These are phyloP conservation scores for Claviceps paspali DNA, from an alignment of 2,329 filamentous ascomycete genomes.

Conservation along the genomic window DNA sequence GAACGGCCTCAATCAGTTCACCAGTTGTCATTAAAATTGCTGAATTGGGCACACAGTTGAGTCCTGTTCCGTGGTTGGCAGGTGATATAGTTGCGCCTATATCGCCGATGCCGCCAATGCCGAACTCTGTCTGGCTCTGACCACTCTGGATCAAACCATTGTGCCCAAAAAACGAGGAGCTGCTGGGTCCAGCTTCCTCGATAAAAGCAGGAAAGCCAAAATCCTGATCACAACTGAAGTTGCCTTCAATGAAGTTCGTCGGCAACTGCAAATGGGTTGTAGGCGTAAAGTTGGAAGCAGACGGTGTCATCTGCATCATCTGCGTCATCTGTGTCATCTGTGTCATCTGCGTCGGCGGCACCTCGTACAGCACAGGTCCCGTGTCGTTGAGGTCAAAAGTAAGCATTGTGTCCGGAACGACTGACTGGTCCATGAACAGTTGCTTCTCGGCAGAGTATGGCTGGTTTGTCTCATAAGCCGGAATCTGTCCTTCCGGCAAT, in stretches of 20 bases:
- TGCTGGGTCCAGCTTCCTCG: not conserved
- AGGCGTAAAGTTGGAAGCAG: not conserved
- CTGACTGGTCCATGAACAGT: not conserved
- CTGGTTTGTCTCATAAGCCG: constrained; percentile 15
- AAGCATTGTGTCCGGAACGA: not conserved
- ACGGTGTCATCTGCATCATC: not conserved
- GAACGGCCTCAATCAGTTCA: not conserved
- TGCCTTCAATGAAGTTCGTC: not conserved
- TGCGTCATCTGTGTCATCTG: too few relatives aligned
- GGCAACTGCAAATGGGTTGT: constrained; percentile 1
- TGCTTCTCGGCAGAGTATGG: constrained; percentile 13
- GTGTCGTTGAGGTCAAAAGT: not conserved
- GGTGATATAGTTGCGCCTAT: not conserved
- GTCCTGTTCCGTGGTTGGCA: not conserved
- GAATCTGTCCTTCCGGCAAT: constrained; percentile 12
- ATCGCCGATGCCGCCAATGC: not conserved
- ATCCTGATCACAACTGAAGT: not conserved
- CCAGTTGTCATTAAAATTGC: not conserved
- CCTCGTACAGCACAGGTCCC: not conserved
- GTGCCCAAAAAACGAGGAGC: not conserved
- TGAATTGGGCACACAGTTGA: not conserved
- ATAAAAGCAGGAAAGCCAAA: not conserved
- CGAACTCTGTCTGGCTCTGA: not conserved
- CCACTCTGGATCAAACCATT: not conserved
- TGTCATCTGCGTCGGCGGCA: not conserved